A percentile compares a stretch with the other conserved stretches of the same genome.
These are phyloP conservation scores for Mycena metata DNA, from an alignment of 768 basidiomycete genomes.

Conservation along the genomic window DNA sequence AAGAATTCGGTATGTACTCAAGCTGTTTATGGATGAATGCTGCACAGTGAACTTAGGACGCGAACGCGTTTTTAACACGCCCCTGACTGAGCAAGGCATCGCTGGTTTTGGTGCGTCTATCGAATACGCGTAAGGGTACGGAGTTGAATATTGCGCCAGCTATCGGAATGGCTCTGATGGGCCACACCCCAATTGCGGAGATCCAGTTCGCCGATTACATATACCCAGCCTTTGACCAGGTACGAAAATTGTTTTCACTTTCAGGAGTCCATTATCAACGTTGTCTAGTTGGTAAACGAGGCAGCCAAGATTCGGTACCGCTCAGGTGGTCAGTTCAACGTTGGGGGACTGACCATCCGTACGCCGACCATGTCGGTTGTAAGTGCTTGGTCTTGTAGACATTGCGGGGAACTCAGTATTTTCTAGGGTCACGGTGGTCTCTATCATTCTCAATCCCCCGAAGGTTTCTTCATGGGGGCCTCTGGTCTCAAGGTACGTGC, in stretches of 20 bases:
- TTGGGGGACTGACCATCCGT: constrained; percentile 86
- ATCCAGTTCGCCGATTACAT: constrained; percentile 93
- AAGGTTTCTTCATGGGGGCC: constrained; percentile 94
- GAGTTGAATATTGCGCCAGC: constrained; percentile 9
- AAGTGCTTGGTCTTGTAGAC: constrained; percentile 39
- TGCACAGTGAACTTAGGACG: constrained; percentile 63
- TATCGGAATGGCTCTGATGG: constrained; percentile 92
- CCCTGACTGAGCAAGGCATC: constrained; percentile 93
- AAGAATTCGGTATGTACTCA: constrained; percentile 83
- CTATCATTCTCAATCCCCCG: constrained; percentile 96
- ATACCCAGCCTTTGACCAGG: constrained; percentile 95
- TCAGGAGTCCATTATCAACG: constrained; percentile 2
- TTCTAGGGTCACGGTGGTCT: constrained; percentile 83
- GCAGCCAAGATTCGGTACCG: constrained; percentile 94
- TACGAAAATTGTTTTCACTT: constrained; percentile 40
- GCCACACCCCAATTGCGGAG: constrained; percentile 94
- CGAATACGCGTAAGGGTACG: background rate
- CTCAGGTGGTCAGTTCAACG: constrained; percentile 85
- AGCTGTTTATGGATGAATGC: background rate
- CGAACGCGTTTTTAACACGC: constrained; percentile 96
- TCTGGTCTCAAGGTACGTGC: constrained; percentile 82
- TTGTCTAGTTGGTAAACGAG: constrained; percentile 86
- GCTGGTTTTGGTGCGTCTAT: constrained; percentile 80
- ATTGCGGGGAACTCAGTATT: constrained; percentile 10
- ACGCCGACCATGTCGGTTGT: constrained; percentile 93